These are phyloP conservation scores for Candida pini DNA, from an alignment of 805 yeast genomes.

Conservation along the genomic window DNA sequence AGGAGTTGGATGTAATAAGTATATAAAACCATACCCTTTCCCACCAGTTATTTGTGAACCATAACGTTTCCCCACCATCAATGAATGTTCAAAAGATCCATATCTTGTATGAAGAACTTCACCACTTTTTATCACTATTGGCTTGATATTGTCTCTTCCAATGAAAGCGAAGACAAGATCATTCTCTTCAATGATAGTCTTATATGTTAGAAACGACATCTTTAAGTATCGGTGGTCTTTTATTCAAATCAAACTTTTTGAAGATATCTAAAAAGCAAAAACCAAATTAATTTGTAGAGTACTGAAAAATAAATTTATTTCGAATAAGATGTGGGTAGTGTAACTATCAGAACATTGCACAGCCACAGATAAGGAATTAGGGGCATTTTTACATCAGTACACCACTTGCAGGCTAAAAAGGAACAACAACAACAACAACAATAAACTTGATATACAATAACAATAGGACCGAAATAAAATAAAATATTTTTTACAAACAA, in stretches of 20 bases:
- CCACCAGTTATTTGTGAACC: constrained; percentile 78
- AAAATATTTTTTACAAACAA: no score
- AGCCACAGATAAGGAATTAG: no score
- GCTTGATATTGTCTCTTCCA: constrained; percentile 73
- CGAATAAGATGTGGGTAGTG: no score
- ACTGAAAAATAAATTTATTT: no score
- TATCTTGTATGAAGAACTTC: constrained; percentile 75
- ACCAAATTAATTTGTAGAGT: no score
- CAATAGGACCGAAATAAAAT: no score
- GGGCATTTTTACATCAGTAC: no score
- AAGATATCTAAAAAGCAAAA: no score
- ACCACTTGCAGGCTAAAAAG: no score
- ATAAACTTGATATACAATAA: no score
- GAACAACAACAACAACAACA: no score
- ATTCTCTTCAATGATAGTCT: constrained; percentile 71
- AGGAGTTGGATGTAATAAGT: constrained; percentile 85
- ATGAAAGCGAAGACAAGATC: constrained; percentile 85
- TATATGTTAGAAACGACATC: constrained; percentile 38
- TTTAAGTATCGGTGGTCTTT: neutral
- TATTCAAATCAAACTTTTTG: neutral
- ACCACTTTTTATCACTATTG: constrained; percentile 56
- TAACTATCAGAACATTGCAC: no score
- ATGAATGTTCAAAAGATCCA: constrained; percentile 81
- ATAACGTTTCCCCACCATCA: constrained; percentile 73
- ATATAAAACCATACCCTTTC: constrained; percentile 78